phyloP scores from a whole-genome alignment of 148 eudicot species.

The Pharnaceum exiguum region DNA sequence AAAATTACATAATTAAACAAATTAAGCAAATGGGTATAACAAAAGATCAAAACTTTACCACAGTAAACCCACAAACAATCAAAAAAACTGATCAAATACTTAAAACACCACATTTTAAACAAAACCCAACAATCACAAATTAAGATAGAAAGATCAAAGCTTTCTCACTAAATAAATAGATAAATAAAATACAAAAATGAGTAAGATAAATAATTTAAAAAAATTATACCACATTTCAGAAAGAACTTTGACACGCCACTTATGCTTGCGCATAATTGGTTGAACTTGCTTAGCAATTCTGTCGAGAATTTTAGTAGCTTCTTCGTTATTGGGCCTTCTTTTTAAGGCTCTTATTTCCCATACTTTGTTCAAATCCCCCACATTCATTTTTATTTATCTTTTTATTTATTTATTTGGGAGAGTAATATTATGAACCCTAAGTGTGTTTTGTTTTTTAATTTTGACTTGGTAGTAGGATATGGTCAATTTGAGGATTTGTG shows the following conservation, averaged over 20 bases:
- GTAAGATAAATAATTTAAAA: background rate
- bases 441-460: background rate
- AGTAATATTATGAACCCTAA: constrained; percentile 13
- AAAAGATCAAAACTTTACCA: too few relatives aligned
- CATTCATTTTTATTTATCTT: constrained; percentile 31
- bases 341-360: constrained; percentile 87
- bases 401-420: background rate
- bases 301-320: constrained; percentile 63
- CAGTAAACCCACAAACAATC: too few relatives aligned
- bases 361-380: constrained; percentile 70
- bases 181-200: background rate
- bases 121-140: too few relatives aligned
- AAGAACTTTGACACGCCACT: constrained; percentile 86
- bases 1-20: too few relatives aligned
- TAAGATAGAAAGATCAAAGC: too few relatives aligned
- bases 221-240: constrained; percentile 67
- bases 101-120: too few relatives aligned
- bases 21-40: too few relatives aligned
- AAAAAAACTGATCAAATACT: too few relatives aligned
- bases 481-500: too few relatives aligned
- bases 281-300: constrained; percentile 80
- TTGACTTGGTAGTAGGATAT: background rate
- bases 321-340: constrained; percentile 49
- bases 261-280: constrained; percentile 85
- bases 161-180: background rate